Percentiles rank a stretch among this genome's conserved stretches.
Evolutionary conservation across 2,329 filamentous ascomycete species (phyloP).

Genomic region (Lasiodiplodia citricola): DNA sequence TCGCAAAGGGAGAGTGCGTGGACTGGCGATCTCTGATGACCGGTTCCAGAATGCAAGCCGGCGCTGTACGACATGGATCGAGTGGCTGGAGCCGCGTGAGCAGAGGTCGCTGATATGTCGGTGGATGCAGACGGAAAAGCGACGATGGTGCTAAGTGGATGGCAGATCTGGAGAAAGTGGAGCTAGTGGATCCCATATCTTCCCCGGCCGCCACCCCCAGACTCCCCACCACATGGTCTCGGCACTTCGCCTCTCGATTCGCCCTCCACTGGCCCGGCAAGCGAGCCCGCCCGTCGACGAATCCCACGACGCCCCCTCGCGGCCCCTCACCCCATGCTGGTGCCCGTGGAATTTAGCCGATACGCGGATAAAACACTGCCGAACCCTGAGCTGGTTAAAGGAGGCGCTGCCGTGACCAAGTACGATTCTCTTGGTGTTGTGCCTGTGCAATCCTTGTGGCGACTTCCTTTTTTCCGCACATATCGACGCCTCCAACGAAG

Average conservation of each 20-base stretch:
- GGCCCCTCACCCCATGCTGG: conserved; percentile 1
- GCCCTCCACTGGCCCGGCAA: neutral
- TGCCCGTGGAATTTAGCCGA: conserved; percentile 12
- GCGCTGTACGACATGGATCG: neutral
- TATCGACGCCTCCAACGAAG: conserved; percentile 4
- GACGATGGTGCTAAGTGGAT: neutral
- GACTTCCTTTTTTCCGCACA: neutral
- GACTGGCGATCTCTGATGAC: neutral
- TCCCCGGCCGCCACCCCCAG: conserved; percentile 20
- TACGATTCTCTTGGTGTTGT: neutral
- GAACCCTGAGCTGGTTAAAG: conserved; percentile 11
- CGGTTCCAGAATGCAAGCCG: neutral
- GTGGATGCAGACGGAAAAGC: conserved; percentile 8
- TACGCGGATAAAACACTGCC: conserved; percentile 17
- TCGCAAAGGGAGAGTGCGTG: neutral
- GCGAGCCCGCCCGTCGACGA: neutral
- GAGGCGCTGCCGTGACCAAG: neutral
- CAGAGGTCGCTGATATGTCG: neutral
- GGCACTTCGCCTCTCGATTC: neutral
- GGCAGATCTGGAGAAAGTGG: conserved; percentile 22
- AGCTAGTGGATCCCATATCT: neutral
- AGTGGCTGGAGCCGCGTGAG: conserved; percentile 10
- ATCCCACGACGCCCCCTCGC: neutral
- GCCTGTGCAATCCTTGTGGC: neutral
- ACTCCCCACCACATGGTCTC: neutral